Base-by-base conservation (phyloP, 2,329 filamentous ascomycete genomes). In the Zymoseptoria crescenta region DNA sequence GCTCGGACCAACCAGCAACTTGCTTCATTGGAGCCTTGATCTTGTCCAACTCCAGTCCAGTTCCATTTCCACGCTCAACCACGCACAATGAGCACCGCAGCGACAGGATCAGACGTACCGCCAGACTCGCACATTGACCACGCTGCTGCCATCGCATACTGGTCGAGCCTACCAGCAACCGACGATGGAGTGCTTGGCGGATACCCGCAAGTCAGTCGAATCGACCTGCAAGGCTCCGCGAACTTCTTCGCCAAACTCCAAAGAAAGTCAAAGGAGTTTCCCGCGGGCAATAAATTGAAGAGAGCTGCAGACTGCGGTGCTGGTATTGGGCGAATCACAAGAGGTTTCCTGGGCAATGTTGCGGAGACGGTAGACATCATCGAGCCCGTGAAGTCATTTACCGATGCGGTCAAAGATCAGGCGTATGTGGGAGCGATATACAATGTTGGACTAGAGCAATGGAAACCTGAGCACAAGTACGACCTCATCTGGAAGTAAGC, bases 341-440 rank as follows among this genome's bases (percentile, higher is more conserved):
- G 87, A 59, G 88, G 88, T 0, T 80, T 96, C 3, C 78, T 96
- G n/a, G 75, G 87, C 28, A 78, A 83, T 24, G 76, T 93, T 1
- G 86, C 87, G n/a, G 77, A 83, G 16, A 76, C 80, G 2, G 87
- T 96, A 6, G 92, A 96, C 71, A 80, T 95, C 21, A 84, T 96
- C 30, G 92, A 96, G 77, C 93, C 92, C 0, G 83, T 96, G 20
- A 77, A 80, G 66, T 91, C 91, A 70, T 96, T 96, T 74, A 91
- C 90, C 0, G 79, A 81, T 13, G 76, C 79, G 20, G 75, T 95
- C 1, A 71, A 73, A 5, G 69, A 70, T 3, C 65, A 72, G 8
- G 80, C 78, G 0, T 81, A 80, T 49, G 72, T 83, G 0, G 87
- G 87, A 1, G 75, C 80, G 21, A 80, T 96, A 19, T 87, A 84